A percentile compares a stretch with the other conserved stretches of the same genome.
These are phyloP conservation scores for Cicer chorassanicum DNA, from an alignment of 306 rosid species.

Conservation along the genomic window DNA sequence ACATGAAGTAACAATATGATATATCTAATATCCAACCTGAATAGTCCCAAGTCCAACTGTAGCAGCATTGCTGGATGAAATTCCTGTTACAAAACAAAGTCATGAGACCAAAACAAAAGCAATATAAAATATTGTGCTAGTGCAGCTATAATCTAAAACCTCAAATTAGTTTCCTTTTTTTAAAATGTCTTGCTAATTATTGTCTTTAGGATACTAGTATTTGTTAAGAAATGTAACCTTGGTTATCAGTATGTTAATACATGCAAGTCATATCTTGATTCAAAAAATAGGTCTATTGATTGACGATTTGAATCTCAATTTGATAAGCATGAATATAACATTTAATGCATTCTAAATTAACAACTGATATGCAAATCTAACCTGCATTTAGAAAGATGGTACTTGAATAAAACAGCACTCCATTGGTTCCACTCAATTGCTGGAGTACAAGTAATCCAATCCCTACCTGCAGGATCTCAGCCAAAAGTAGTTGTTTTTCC, in stretches of 20 bases:
- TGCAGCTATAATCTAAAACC: background rate
- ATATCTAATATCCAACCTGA: conserved; percentile 53
- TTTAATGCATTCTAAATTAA: background rate
- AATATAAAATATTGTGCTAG: background rate
- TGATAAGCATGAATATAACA: too few relatives aligned
- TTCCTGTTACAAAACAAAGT: conserved; percentile 54
- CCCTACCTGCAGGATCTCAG: conserved; percentile 63
- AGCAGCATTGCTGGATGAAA: conserved; percentile 66
- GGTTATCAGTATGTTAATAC: too few relatives aligned
- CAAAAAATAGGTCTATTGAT: too few relatives aligned
- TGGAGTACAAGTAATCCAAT: conserved; percentile 75
- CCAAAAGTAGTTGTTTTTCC: conserved; percentile 21
- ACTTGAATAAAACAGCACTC: conserved; percentile 77
- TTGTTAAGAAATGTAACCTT: too few relatives aligned
- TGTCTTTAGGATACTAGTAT: background rate
- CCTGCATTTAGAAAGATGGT: conserved; percentile 77
- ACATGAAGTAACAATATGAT: background rate
- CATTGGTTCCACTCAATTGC: conserved; percentile 81
- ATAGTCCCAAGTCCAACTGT: conserved; percentile 75
- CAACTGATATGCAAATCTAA: conserved; percentile 24
- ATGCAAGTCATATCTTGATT: too few relatives aligned
- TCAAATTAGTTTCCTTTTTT: conserved; percentile 12
- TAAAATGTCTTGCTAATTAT: too few relatives aligned
- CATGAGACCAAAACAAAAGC: conserved; percentile 28
- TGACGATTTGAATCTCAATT: too few relatives aligned